Evolutionary conservation across 2,329 filamentous ascomycete species (phyloP).

Genomic region (Epichloe amarillans): DNA sequence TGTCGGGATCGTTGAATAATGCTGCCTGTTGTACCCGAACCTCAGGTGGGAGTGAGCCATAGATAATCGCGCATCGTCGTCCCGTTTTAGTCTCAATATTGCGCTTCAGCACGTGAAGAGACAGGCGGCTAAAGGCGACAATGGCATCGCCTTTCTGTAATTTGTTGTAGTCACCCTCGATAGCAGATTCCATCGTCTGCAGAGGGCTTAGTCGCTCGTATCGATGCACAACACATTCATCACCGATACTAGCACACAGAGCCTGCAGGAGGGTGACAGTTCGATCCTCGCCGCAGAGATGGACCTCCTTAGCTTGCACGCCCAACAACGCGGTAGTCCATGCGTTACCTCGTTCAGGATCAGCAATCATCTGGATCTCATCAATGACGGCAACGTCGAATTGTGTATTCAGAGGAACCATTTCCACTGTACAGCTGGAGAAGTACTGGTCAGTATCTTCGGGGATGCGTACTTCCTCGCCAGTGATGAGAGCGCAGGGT

Average conservation of each 20-base stretch:
- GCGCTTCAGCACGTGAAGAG: conserved; percentile 66
- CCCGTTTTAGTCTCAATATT: conserved; percentile 66
- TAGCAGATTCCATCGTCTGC: conserved; percentile 46
- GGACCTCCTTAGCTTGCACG: conserved; percentile 74
- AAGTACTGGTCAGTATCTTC: conserved; percentile 45
- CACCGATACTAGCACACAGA: conserved; percentile 66
- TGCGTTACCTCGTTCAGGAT: conserved; percentile 70
- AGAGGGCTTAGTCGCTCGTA: conserved; percentile 78
- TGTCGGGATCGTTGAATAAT: conserved; percentile 88
- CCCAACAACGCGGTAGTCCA: conserved; percentile 90
- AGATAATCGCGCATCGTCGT: conserved; percentile 78
- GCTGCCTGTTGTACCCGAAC: conserved; percentile 82
- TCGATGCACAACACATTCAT: conserved; percentile 65
- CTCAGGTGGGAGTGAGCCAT: conserved; percentile 82
- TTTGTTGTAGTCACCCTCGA: conserved; percentile 49
- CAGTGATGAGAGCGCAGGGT: conserved; percentile 70
- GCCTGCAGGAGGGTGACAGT: conserved; percentile 66
- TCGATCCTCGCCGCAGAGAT: conserved; percentile 84
- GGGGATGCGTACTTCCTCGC: conserved; percentile 71
- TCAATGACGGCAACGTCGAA: conserved; percentile 93
- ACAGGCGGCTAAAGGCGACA: conserved; percentile 72
- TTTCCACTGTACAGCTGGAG: conserved; percentile 87
- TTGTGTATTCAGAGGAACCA: conserved; percentile 42
- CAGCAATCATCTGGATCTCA: conserved; percentile 95
- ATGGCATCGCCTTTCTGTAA: conserved; percentile 84